These are phyloP conservation scores for Euphorbia tirucalli DNA, from an alignment of 345 rosid genomes.

Conservation along the genomic window DNA sequence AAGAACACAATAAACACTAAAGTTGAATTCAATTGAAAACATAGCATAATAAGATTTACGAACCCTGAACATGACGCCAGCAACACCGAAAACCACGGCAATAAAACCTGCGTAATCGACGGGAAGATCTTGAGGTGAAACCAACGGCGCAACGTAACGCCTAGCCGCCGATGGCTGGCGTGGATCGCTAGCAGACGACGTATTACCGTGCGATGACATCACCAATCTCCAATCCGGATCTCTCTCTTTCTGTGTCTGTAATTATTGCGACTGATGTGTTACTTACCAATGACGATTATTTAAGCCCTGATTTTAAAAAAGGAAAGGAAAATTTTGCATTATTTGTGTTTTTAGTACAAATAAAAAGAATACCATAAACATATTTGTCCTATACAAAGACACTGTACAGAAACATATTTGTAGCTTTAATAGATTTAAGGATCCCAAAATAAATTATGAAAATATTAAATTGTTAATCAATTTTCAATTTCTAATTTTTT, in stretches of 20 bases:
- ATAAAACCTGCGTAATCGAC: slow-evolving; percentile 93
- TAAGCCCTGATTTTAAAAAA: no score
- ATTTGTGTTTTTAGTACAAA: no score
- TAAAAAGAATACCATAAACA: no score
- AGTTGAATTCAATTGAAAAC: not conserved
- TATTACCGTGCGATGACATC: slow-evolving; percentile 30
- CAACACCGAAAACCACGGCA: slow-evolving; percentile 82
- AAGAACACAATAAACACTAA: not conserved
- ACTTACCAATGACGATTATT: not conserved
- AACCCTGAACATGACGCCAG: slow-evolving; percentile 96
- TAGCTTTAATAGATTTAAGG: no score
- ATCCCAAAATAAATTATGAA: no score
- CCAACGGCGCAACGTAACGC: slow-evolving; percentile 49
- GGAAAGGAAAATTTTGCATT: no score
- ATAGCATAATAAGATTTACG: not conserved
- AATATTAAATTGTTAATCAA: no score
- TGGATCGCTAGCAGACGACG: slow-evolving; percentile 72
- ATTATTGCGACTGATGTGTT: not conserved
- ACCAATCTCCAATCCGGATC: not conserved
- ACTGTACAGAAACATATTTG: no score
- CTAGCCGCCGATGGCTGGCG: slow-evolving; percentile 78
- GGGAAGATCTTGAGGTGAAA: slow-evolving; percentile 80
- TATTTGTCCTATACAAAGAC: no score
- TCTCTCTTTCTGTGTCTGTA: not conserved
- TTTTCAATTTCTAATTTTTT: no score